A percentile compares a stretch with the other conserved stretches of the same genome.
phyloP scores from a whole-genome alignment of 2,329 filamentous ascomycete species.

The Claviceps monticola region DNA sequence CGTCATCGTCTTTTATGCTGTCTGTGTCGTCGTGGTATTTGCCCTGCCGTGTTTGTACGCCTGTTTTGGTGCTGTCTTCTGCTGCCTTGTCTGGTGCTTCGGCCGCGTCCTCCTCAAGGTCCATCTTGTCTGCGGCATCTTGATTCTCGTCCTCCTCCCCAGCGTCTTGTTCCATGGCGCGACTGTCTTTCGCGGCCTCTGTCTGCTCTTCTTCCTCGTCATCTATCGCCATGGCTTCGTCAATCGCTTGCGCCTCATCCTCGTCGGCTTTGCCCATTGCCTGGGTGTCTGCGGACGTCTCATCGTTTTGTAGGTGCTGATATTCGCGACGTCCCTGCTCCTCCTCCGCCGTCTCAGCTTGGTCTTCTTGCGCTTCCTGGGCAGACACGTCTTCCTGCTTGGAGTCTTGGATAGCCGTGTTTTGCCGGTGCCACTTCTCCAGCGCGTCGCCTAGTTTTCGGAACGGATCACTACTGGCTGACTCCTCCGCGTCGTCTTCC shows the following conservation, averaged over 20 bases:
- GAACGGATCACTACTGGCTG: slow-evolving; percentile 54
- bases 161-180: slow-evolving; percentile 38
- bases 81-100: slow-evolving; percentile 22
- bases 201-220: slow-evolving; percentile 60
- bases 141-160: slow-evolving; percentile 35
- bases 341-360: slow-evolving; percentile 36
- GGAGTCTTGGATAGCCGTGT: slow-evolving; percentile 60
- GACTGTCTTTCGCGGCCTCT: slow-evolving; percentile 31
- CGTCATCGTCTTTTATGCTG: slow-evolving; percentile 17
- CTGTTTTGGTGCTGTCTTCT: slow-evolving; percentile 40
- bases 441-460: slow-evolving; percentile 89
- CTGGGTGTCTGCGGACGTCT: slow-evolving; percentile 72
- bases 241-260: slow-evolving; percentile 73
- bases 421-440: slow-evolving; percentile 83
- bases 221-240: slow-evolving; percentile 80
- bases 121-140: slow-evolving; percentile 28
- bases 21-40: slow-evolving; percentile 38
- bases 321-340: slow-evolving; percentile 74
- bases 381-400: slow-evolving; percentile 20
- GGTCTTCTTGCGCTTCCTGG: slow-evolving; percentile 23
- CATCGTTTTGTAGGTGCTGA: slow-evolving; percentile 79
- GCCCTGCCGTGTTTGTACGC: slow-evolving; percentile 45
- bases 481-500: slow-evolving; percentile 30
- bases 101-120: slow-evolving; percentile 20
- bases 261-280: slow-evolving; percentile 79